phyloP scores from a whole-genome alignment of 164 flowering plant species.

The Euptelea pleiosperma region DNA sequence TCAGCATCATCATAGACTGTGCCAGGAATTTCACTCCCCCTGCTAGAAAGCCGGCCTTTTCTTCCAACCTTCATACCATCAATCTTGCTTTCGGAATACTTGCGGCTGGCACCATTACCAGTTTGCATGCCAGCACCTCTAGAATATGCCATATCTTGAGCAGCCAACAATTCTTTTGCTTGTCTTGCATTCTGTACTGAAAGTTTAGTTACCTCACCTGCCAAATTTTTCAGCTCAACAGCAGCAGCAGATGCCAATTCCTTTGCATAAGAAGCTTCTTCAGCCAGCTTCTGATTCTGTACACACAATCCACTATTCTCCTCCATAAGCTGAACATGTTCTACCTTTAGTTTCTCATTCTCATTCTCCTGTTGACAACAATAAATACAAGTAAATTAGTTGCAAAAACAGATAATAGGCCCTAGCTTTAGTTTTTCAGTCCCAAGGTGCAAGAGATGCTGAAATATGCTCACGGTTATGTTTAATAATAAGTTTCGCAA shows the following conservation, averaged over 20 bases:
- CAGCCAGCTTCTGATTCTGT: slow-evolving; percentile 86
- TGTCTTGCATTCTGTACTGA: slow-evolving; percentile 80
- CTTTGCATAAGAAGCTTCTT: slow-evolving; percentile 98
- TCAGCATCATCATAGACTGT: slow-evolving; percentile 56
- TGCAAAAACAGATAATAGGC: background rate
- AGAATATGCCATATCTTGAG: slow-evolving; percentile 58
- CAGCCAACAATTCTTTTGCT: slow-evolving; percentile 70
- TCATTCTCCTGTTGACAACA: slow-evolving; percentile 58
- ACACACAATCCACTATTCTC: slow-evolving; percentile 83
- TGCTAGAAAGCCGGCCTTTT: slow-evolving; percentile 48
- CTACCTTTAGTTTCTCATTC: slow-evolving; percentile 73
- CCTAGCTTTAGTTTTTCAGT: background rate
- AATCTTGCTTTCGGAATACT: slow-evolving; percentile 34
- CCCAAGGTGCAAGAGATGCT: background rate
- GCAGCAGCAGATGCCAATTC: slow-evolving; percentile 99
- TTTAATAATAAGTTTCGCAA: no score
- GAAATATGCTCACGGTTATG: background rate
- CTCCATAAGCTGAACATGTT: slow-evolving; percentile 68
- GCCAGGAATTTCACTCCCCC: slow-evolving; percentile 47
- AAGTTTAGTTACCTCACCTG: slow-evolving; percentile 88
- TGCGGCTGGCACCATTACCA: slow-evolving; percentile 56
- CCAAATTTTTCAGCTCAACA: slow-evolving; percentile 90
- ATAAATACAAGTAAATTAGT: slow-evolving; percentile 3
- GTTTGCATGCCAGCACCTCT: slow-evolving; percentile 37
- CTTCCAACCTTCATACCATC: slow-evolving; percentile 54